A percentile compares a stretch with the other conserved stretches of the same genome.
Conservation (phyloP, 768 basidiomycete genomes). For the Termitomyces sp. region DNA sequence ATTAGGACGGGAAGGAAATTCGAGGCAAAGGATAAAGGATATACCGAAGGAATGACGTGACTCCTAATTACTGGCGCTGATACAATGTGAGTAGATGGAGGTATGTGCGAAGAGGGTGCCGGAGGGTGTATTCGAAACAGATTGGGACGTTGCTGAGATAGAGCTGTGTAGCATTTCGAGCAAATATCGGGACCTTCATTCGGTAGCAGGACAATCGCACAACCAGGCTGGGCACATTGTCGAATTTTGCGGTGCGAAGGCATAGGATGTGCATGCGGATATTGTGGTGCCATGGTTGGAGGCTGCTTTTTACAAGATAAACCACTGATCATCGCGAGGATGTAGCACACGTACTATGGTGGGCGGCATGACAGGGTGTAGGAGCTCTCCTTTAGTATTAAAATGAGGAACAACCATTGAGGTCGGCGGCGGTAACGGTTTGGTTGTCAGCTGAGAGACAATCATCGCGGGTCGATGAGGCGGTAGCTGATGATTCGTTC, state of each 20-base stretch:
- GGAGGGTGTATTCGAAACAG: background rate
- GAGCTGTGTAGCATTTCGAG: background rate
- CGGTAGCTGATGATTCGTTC: background rate
- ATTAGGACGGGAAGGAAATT: background rate
- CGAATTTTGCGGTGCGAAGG: background rate
- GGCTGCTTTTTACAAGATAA: background rate
- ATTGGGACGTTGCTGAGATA: background rate
- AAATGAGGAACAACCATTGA: constrained; percentile 12
- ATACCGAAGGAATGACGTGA: background rate
- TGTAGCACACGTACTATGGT: background rate
- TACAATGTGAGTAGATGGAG: background rate
- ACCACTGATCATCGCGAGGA: background rate
- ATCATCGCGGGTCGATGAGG: background rate
- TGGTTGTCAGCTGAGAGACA: background rate
- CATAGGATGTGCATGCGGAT: background rate
- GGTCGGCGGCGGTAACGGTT: background rate
- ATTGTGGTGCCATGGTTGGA: too few relatives aligned
- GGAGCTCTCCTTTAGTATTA: constrained; percentile 15
- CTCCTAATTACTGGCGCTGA: background rate
- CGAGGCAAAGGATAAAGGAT: background rate
- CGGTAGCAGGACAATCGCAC: constrained; percentile 1
- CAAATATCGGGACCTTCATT: constrained; percentile 2
- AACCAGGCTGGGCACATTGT: constrained; percentile 8
- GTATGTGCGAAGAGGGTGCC: background rate
- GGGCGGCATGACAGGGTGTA: background rate